These are phyloP conservation scores for Ramaria rubella DNA, from an alignment of 768 basidiomycete genomes.

Conservation along the genomic window DNA sequence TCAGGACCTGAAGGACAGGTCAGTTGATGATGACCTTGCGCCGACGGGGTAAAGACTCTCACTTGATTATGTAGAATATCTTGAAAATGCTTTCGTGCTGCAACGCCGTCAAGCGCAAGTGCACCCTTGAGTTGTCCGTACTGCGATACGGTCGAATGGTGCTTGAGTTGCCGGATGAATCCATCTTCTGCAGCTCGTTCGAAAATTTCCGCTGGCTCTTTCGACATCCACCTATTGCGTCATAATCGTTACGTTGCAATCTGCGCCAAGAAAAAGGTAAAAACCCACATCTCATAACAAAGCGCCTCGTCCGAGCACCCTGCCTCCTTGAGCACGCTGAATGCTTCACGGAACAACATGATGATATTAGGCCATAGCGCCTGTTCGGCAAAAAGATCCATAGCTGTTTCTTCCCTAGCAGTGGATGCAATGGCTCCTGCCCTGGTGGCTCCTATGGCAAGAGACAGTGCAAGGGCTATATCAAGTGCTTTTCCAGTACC, in stretches of 20 bases:
- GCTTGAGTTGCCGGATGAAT: constrained; percentile 53
- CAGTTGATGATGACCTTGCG: neutral
- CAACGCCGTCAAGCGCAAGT: constrained; percentile 46
- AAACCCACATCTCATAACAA: constrained; percentile 55
- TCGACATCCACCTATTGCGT: constrained; percentile 62
- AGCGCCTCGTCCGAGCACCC: constrained; percentile 62
- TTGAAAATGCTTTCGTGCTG: constrained; percentile 45
- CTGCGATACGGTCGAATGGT: constrained; percentile 56
- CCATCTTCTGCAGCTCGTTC: constrained; percentile 63
- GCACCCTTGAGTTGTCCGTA: constrained; percentile 56
- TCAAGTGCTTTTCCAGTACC: constrained; percentile 43
- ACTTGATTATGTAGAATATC: constrained; percentile 55
- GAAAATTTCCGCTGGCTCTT: constrained; percentile 64
- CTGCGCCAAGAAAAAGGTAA: neutral
- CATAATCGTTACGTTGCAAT: neutral
- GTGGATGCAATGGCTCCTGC: constrained; percentile 59
- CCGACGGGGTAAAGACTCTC: neutral
- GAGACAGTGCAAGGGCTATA: constrained; percentile 46
- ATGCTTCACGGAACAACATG: constrained; percentile 56
- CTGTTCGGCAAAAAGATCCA: constrained; percentile 52
- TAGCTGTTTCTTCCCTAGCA: constrained; percentile 54
- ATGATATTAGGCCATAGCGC: constrained; percentile 60
- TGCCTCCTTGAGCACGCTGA: constrained; percentile 54
- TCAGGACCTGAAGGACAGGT: constrained; percentile 39
- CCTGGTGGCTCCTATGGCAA: constrained; percentile 55